Evolutionary conservation across 495 filamentous ascomycete species (phyloP).

Genomic region (Aspergillus campestris): DNA sequence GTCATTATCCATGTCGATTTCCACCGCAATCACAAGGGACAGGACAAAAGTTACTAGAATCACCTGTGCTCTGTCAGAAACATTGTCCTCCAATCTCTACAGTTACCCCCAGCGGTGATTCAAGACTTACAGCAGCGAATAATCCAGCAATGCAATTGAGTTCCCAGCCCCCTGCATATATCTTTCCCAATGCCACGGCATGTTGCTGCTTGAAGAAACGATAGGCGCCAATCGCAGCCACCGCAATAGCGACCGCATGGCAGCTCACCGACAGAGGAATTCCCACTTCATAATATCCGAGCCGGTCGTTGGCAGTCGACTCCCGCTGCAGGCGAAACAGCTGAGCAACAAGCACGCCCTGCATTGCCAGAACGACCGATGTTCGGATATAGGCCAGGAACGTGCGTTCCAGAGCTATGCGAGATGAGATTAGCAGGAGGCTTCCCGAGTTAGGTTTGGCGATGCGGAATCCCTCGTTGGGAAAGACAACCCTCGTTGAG

Average conservation of each 20-base stretch:
- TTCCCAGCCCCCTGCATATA: slow-evolving; percentile 62
- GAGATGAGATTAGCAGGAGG: not conserved
- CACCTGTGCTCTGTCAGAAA: slow-evolving; percentile 10
- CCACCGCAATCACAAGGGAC: slow-evolving; percentile 22
- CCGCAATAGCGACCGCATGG: slow-evolving; percentile 48
- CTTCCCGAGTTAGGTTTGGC: not conserved
- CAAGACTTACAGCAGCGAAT: slow-evolving; percentile 41
- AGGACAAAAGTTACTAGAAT: slow-evolving; percentile 21
- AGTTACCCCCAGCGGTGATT: not conserved
- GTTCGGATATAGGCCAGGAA: slow-evolving; percentile 74
- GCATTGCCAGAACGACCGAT: slow-evolving; percentile 58
- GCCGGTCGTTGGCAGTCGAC: slow-evolving; percentile 8
- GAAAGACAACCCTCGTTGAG: too few relatives aligned
- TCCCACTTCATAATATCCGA: slow-evolving; percentile 56
- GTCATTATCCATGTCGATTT: slow-evolving; percentile 8
- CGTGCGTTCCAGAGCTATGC: slow-evolving; percentile 65
- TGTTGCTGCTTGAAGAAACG: slow-evolving; percentile 65
- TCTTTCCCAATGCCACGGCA: slow-evolving; percentile 56
- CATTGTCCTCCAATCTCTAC: not conserved
- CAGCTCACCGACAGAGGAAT: slow-evolving; percentile 56
- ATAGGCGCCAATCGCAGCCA: slow-evolving; percentile 49
- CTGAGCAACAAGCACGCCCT: slow-evolving; percentile 58
- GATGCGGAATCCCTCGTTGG: too few relatives aligned
- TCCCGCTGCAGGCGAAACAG: slow-evolving; percentile 60
- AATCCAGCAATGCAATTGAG: slow-evolving; percentile 45